Evolutionary conservation across 2,329 filamentous ascomycete genomes (phyloP), one percentile per base, ranked within the genome.

Genomic region (Emergomyces orientalis): DNA sequence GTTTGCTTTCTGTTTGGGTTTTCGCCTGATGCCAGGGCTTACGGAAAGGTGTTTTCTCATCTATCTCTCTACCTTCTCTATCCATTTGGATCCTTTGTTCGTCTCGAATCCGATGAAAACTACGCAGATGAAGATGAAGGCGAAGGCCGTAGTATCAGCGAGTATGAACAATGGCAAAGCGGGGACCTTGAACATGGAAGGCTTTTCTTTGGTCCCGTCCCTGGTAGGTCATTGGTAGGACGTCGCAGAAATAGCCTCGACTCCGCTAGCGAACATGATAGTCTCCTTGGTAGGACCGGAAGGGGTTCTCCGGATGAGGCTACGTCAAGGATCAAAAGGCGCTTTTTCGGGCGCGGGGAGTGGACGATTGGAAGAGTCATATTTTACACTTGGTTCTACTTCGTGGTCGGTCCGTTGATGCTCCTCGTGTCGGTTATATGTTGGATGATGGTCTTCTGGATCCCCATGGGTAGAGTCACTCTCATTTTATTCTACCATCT

Each of bases 101-200:
- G 91, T 56, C 83, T 99, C 45, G 88, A 96, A 72, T 90, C 93
- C 74, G 94, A 99, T 69, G 94, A 97, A 72, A 88, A 89, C 52
- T 99, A 99, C 72, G 81, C 91, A 57, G 89, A 97, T 65, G 94
- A 99, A 77, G 94, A 99, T 71, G 86, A 94, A 71, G 92, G 93
- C 49, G 94, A 99, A 76, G 94, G 94, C 25, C 86, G 94, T 71
- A 97, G 92, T 78, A 97, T 99, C 71, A 95, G 90, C 70, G 94
- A 99, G 78, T 99, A 99, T 73, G 94, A 99, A 75, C 91, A 96
- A 77, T 99, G 94, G 94, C 94, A 99, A 78, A 97, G 87, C 72
- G 94, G 94, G 59, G 94, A 99, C 71, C 84, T 99, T 41, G 94
- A 99, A 75, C 91, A 97, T 74, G 94, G 94, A 2, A 85, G 93